Base-by-base conservation (phyloP, 495 filamentous ascomycete genomes). In the Aspergillus incahuasiensis region DNA sequence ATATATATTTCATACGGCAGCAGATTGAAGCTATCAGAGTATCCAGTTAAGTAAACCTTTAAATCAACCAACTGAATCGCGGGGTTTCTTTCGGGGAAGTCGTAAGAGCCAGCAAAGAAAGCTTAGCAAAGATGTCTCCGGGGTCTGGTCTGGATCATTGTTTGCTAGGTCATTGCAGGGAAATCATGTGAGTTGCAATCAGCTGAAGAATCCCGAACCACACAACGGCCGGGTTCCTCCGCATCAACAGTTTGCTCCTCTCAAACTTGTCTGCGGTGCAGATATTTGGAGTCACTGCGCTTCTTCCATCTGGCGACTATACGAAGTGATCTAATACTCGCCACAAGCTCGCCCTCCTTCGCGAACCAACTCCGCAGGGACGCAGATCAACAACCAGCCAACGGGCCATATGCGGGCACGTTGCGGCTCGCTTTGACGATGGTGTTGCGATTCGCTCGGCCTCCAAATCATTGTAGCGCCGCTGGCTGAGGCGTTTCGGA, bases 401-500 rank as follows among this genome's bases (percentile, higher is more conserved):
- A 56, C 54, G 18, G 54, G 39, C 28, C 46, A 1, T 56, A 44
- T 44, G 54, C 54, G 46, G 43, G 54, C 54, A 56, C 45, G 46
- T 56, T 56, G 54, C 28, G 28, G 25, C 18, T 46, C 38, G 38
- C 46, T 19, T 56, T 24, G 46, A 56, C 30, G 54, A 56, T 50
- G 54, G 38, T 50, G 40, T 50, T 44, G 54, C 45, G 8, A 46
- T 41, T 25, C n/a, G 13, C 28, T 21, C 44, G 46, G 39, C 38
- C 39, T 44, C 16, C 38, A 44, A 50, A 42, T 13, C 15, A 20
- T 45, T 48, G 22, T 32, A 49, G 24, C 24, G 45, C 25, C 13
- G 21, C 45, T 44, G 54, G 24, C 22, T 20, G 49, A 52, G 38
- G n/a, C 13, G 22, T 24, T 16, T 38, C 50, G 52, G 30, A 21